Evolutionary conservation across 176 grass and related monocot species (phyloP), one percentile per base, ranked within the genome.

Genomic region (Lolium rigidum): DNA sequence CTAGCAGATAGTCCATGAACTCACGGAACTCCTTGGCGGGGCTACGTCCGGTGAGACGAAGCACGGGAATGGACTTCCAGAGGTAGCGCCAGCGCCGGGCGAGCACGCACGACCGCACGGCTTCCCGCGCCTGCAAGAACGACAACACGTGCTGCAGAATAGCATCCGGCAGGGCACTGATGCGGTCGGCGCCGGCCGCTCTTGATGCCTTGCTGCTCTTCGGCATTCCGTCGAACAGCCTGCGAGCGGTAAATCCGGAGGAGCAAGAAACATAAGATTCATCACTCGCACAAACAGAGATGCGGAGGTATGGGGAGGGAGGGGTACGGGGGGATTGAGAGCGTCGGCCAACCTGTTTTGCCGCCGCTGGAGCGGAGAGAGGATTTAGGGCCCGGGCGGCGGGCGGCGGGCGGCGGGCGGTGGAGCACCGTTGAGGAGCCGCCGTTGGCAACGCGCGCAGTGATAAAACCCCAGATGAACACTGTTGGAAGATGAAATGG

Each of bases 31-130:
- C 12, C 35, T 14, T 28, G 12, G 16, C 11, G 1, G 7, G 51
- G 8, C 24, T 21, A 16, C n/a, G 14, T 37, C 67, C 37, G 22
- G 46, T 56, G 69, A 84, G 17, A 22, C 82, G 82, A 11, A 83
- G 67, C 46, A 31, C 69, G 4, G 52, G 17, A 15, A 56, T 16
- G 35, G 9, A 43, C 16, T 28, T 48, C 70, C 82, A 84, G 16
- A 84, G 55, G 56, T 61, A 6, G 38, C 70, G 43, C 82, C 82
- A 84, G 54, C 82, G 69, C 21, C 37, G 52, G 38, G 38, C 38
- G 21, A 74, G 81, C 68, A 74, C 26, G 6, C 41, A 84, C 1
- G 57, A 75, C 39, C 7, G 70, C 43, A 76, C 82, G 24, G 57
- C 43, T 18, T 84, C 82, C 17, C 11, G 10, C 2, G 57, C 70